These are phyloP conservation scores for Agaricales sp. DNA, from an alignment of 1,284 basidiomycete genomes.

Conservation along the genomic window DNA sequence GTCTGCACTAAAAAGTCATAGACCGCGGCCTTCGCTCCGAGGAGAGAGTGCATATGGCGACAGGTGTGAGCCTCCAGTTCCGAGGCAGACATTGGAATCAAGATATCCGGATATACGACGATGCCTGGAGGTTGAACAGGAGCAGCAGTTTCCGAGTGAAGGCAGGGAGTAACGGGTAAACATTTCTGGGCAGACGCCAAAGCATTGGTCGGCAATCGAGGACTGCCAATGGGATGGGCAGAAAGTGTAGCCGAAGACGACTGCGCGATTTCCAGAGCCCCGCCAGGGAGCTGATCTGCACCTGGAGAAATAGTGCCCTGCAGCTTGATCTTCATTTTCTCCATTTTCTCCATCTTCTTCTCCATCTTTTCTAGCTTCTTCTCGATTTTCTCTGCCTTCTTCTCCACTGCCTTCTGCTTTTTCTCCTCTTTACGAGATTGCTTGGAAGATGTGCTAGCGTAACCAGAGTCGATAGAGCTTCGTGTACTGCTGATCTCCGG, in stretches of 20 bases:
- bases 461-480: background rate
- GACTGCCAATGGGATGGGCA: constrained; percentile 30
- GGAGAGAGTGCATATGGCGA: constrained; percentile 50
- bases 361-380: background rate
- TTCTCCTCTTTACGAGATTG: background rate
- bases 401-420: background rate
- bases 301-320: constrained; percentile 29
- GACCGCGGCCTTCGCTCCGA: constrained; percentile 50
- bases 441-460: background rate
- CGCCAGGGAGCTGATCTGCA: constrained; percentile 40
- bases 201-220: constrained; percentile 29
- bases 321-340: too few species aligned
- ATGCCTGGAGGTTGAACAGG: constrained; percentile 37
- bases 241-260: constrained; percentile 18
- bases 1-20: constrained; percentile 21
- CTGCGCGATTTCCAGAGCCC: constrained; percentile 28
- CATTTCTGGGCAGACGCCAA: constrained; percentile 18
- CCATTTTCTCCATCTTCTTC: background rate
- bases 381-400: background rate
- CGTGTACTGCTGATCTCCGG: background rate
- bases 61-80: constrained; percentile 64
- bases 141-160: background rate
- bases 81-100: constrained; percentile 41
- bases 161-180: constrained; percentile 6
- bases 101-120: constrained; percentile 43